Conservation (phyloP, 1,139 yeast genomes). For the Magnusiomyces starmeri region DNA sequence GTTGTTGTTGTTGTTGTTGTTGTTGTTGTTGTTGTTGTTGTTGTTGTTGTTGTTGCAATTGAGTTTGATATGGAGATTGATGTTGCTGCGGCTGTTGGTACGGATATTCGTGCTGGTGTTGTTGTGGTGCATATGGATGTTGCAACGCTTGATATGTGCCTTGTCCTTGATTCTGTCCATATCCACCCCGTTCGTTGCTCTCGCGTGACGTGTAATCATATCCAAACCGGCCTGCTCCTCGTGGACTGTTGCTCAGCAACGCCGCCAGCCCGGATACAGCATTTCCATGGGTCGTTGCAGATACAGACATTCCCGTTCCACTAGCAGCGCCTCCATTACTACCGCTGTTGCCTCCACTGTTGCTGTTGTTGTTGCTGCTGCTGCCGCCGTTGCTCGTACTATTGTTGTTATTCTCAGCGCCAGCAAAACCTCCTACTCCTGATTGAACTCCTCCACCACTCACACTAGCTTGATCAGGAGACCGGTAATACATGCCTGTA, state of each 20-base stretch:
- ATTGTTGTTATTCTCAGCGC: slow-evolving; percentile 8
- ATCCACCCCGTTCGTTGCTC: slow-evolving; percentile 23
- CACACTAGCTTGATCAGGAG: slow-evolving; percentile 8
- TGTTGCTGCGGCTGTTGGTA: not conserved
- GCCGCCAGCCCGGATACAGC: slow-evolving; percentile 8
- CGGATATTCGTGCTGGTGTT: slow-evolving; percentile 3
- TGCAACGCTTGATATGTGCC: no score
- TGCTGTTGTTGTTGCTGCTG: slow-evolving; percentile 12
- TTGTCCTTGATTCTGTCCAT: no score
- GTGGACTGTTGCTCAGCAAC: slow-evolving; percentile 3
- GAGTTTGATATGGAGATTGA: not conserved
- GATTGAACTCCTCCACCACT: no score
- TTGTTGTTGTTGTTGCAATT: not conserved
- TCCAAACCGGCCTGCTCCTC: slow-evolving; percentile 9
- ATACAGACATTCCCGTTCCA: slow-evolving; percentile 9
- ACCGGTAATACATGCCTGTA: slow-evolving; percentile 6
- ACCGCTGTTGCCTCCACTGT: slow-evolving; percentile 9
- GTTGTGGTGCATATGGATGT: not conserved
- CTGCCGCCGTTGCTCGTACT: slow-evolving; percentile 6
- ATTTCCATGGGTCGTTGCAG: slow-evolving; percentile 8
- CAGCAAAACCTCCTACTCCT: not conserved
- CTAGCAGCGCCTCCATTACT: slow-evolving; percentile 6
- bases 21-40: not conserved
- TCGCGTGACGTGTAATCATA: slow-evolving; percentile 21
- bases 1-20: no score